These are phyloP conservation scores for Lumnitzera racemosa DNA, from an alignment of 345 rosid species.

Conservation along the genomic window DNA sequence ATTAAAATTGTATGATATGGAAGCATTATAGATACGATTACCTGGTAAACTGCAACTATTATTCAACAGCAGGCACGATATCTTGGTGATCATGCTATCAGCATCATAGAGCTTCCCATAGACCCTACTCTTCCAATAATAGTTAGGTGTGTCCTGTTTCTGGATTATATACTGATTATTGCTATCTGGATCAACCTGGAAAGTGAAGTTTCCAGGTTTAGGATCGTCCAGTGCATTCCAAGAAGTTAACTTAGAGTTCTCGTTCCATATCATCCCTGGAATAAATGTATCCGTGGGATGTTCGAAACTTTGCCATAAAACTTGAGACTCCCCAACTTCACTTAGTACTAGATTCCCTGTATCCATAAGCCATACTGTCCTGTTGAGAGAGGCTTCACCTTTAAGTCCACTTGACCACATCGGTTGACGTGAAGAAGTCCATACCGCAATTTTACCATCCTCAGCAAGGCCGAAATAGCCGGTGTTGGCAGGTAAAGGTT, in stretches of 20 bases:
- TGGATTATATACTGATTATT: conserved; percentile 25
- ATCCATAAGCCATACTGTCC: conserved; percentile 21
- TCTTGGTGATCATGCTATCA: conserved; percentile 25
- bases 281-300: conserved; percentile 46
- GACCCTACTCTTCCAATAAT: conserved; percentile 41
- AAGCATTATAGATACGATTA: too few relatives aligned
- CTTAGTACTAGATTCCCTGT: conserved; percentile 35
- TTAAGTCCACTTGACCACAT: conserved; percentile 18
- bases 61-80: conserved; percentile 38
- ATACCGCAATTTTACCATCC: conserved; percentile 24
- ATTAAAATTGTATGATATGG: too few relatives aligned
- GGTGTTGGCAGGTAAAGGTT: conserved; percentile 12
- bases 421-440: conserved; percentile 7
- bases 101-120: conserved; percentile 20
- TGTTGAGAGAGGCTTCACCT: neutral
- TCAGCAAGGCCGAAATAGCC: conserved; percentile 10
- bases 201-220: conserved; percentile 39
- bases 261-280: conserved; percentile 38
- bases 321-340: neutral
- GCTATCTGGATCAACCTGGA: conserved; percentile 22
- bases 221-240: conserved; percentile 46
- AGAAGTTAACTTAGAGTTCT: conserved; percentile 22
- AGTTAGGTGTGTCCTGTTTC: conserved; percentile 14
- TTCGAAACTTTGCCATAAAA: conserved; percentile 38
- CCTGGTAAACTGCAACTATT: conserved; percentile 9